Evolutionary conservation across 2,329 filamentous ascomycete genomes (phyloP).

Genomic region (Colletotrichum sp.): DNA sequence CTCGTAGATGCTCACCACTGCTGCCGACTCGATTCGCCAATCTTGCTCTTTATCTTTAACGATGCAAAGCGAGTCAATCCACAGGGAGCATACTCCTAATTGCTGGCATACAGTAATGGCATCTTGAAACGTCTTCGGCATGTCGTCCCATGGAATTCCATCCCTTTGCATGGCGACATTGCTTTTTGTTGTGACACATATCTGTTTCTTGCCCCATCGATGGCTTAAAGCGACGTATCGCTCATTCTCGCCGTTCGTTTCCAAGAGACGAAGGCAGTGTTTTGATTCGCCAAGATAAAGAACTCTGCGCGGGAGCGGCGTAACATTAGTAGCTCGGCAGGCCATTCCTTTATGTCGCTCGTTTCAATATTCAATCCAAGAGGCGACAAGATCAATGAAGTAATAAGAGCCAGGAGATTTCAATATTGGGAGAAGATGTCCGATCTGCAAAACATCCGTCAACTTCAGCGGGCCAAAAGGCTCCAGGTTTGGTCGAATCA

Average conservation of each 20-base stretch:
- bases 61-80: constrained; percentile 30
- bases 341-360: not conserved
- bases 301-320: not conserved
- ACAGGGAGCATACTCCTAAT: constrained; percentile 23
- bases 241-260: not conserved
- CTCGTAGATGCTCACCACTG: not conserved
- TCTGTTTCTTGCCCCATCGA: constrained; percentile 17
- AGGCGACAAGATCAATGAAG: not conserved
- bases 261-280: not conserved
- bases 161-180: not conserved
- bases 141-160: not conserved
- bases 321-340: not conserved
- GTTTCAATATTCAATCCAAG: not conserved
- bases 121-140: constrained; percentile 22
- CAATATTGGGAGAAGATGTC: not conserved
- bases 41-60: constrained; percentile 22
- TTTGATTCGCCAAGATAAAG: not conserved
- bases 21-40: constrained; percentile 13
- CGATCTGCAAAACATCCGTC: not conserved
- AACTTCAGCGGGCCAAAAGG: not conserved
- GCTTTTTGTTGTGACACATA: not conserved
- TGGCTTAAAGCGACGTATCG: constrained; percentile 22
- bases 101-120: constrained; percentile 18
- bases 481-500: not conserved
- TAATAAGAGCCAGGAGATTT: not conserved